These are phyloP conservation scores for Coniferiporia weirii DNA, from an alignment of 1,284 basidiomycete genomes.

Conservation along the genomic window DNA sequence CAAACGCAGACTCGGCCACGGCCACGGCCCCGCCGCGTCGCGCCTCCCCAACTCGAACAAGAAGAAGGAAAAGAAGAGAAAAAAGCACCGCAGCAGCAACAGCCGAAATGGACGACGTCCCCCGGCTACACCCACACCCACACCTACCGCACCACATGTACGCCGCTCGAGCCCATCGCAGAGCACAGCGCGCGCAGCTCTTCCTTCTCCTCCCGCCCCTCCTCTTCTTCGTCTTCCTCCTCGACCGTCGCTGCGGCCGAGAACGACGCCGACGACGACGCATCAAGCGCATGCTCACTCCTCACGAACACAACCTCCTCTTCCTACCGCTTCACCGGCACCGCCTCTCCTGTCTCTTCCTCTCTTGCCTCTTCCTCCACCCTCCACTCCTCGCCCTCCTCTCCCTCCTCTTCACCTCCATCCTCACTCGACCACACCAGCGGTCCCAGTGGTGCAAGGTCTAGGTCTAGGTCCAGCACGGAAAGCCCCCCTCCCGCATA, in stretches of 20 bases:
- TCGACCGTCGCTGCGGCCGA: no score
- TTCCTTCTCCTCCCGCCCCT: slow-evolving; percentile 2
- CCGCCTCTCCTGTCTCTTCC: no score
- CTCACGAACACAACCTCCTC: slow-evolving; percentile 14
- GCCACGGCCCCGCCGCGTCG: background rate
- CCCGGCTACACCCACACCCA: no score
- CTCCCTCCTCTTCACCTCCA: background rate
- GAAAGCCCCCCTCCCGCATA: background rate
- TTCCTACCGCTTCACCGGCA: slow-evolving; percentile 10
- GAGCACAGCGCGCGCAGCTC: slow-evolving; percentile 3
- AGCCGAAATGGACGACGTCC: no score
- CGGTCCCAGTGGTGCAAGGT: background rate
- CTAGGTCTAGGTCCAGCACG: no score
- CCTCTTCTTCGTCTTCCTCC: background rate
- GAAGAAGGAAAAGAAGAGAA: background rate
- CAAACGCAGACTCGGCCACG: background rate
- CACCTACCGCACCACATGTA: no score
- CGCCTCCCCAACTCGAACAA: background rate
- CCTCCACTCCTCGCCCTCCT: background rate
- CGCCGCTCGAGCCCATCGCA: slow-evolving; percentile 6
- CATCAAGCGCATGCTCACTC: slow-evolving; percentile 4
- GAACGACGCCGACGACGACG: background rate
- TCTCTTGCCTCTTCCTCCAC: no score
- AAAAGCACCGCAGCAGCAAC: no score
- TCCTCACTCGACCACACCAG: background rate